Conservation (phyloP, 345 rosid species). For the Balakata baccata region DNA sequence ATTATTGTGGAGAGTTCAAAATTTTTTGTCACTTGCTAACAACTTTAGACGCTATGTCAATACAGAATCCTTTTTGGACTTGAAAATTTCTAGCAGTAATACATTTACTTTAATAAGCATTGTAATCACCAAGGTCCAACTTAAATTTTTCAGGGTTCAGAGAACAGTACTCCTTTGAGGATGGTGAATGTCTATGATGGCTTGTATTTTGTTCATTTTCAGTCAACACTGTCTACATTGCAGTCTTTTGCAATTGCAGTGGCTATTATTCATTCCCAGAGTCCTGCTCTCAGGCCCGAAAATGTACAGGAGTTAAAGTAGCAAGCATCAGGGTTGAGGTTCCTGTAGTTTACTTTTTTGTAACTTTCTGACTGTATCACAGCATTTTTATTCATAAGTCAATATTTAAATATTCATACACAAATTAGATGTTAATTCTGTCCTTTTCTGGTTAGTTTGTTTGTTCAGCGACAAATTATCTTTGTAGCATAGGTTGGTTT, state of each 20-base stretch:
- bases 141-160: conserved; percentile 41
- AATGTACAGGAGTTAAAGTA: conserved; percentile 42
- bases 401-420: conserved; percentile 29
- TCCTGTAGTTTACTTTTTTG: conserved; percentile 26
- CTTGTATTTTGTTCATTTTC: conserved; percentile 64
- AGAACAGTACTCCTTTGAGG: conserved; percentile 48
- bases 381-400: conserved; percentile 24
- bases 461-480: conserved; percentile 19
- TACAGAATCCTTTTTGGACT: not conserved
- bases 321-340: conserved; percentile 24
- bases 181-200: conserved; percentile 68
- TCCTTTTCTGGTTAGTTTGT: conserved; percentile 14
- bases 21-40: too few relatives aligned
- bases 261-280: conserved; percentile 70
- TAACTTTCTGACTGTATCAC: conserved; percentile 24
- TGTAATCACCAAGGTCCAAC: conserved; percentile 14
- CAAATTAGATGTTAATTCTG: conserved; percentile 15
- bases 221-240: conserved; percentile 65
- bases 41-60: not conserved
- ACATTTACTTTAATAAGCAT: conserved; percentile 9
- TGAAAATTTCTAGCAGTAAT: not conserved
- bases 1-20: too few relatives aligned
- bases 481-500: conserved; percentile 14
- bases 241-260: conserved; percentile 79
- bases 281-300: conserved; percentile 47